phyloP scores from a whole-genome alignment of 345 rosid genomes.

The Eucalyptus melliodora region DNA sequence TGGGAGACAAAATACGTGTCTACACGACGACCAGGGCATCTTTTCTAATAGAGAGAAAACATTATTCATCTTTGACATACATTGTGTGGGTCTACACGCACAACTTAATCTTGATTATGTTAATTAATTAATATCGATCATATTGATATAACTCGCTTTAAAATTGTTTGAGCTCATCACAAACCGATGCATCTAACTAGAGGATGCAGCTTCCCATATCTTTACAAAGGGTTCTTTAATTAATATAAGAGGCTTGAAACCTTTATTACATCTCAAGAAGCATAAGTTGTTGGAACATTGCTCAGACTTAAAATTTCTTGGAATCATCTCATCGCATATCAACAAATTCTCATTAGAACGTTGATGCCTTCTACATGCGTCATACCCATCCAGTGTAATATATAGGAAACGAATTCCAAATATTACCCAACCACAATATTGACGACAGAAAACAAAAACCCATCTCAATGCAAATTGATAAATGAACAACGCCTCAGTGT shows the following conservation, averaged over 20 bases:
- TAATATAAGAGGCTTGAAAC: background rate
- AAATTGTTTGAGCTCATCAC: background rate
- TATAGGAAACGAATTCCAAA: background rate
- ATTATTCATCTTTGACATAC: background rate
- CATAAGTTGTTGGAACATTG: background rate
- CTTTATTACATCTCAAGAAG: background rate
- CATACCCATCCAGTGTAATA: background rate
- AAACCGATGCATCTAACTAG: background rate
- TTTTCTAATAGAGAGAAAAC: background rate
- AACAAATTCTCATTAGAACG: background rate
- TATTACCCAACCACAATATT: background rate
- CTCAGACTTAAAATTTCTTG: background rate
- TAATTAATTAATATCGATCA: background rate
- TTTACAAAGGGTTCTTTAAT: background rate
- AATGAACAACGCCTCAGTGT: background rate
- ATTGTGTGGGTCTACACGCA: background rate
- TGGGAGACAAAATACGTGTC: background rate
- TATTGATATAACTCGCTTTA: background rate
- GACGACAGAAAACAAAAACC: background rate
- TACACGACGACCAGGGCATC: background rate
- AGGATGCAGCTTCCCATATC: background rate
- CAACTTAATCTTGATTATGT: background rate
- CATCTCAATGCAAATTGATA: background rate
- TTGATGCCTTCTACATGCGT: background rate
- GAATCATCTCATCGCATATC: fast-evolving